phyloP scores from a whole-genome alignment of 768 basidiomycete genomes.

The Termitomyces sp. region DNA sequence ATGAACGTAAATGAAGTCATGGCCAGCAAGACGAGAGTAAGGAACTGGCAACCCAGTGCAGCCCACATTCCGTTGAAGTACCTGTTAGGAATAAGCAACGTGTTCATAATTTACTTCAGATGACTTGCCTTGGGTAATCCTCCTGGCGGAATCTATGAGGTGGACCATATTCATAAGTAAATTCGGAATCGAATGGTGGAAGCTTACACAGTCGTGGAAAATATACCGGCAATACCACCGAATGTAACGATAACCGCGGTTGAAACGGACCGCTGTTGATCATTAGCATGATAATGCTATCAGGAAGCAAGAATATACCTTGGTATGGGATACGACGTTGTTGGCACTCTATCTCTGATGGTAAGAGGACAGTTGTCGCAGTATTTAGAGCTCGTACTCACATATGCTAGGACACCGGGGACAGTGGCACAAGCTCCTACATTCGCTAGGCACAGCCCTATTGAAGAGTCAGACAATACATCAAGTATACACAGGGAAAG shows the following conservation, averaged over 20 bases:
- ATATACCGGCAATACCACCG: slow-evolving; percentile 36
- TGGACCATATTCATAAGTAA: neutral
- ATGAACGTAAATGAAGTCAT: slow-evolving; percentile 25
- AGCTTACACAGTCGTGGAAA: slow-evolving; percentile 31
- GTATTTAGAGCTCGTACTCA: slow-evolving; percentile 15
- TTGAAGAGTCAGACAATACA: neutral
- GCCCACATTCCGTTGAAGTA: slow-evolving; percentile 31
- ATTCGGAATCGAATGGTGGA: neutral
- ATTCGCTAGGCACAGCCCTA: slow-evolving; percentile 29
- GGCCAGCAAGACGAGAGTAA: slow-evolving; percentile 26
- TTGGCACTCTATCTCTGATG: neutral
- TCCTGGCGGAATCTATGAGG: slow-evolving; percentile 24
- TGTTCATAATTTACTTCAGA: neutral
- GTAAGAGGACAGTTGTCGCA: neutral
- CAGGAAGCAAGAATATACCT: slow-evolving; percentile 12
- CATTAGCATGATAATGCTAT: neutral
- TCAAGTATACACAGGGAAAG: neutral
- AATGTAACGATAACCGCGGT: slow-evolving; percentile 31
- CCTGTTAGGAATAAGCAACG: neutral
- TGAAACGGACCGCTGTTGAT: slow-evolving; percentile 31
- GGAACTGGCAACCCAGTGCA: slow-evolving; percentile 30
- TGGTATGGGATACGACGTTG: slow-evolving; percentile 29
- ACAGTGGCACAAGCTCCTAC: slow-evolving; percentile 32
- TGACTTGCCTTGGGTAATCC: slow-evolving; percentile 28
- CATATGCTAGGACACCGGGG: slow-evolving; percentile 36